phyloP scores from a whole-genome alignment of 2,329 filamentous ascomycete genomes.

The Ceratocystis lukuohia region DNA sequence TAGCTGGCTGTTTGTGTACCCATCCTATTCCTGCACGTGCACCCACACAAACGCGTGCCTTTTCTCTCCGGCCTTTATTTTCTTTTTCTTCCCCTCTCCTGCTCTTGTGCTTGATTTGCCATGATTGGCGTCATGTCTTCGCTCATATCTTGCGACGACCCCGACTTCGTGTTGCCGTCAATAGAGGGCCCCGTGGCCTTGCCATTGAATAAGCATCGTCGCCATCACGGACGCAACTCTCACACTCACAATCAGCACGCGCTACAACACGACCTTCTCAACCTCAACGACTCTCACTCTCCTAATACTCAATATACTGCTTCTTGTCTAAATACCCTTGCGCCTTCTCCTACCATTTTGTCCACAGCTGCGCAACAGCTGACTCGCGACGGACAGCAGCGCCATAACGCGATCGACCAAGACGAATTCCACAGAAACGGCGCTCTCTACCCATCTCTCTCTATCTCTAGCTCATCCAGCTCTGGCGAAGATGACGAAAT shows the following conservation, averaged over 20 bases:
- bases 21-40: conserved; percentile 1
- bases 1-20: no score
- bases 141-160: conserved; percentile 9
- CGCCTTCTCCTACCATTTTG: no score
- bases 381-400: no score
- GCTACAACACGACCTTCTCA: neutral
- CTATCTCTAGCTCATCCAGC: neutral
- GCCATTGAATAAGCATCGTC: neutral
- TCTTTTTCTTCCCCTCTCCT: neutral
- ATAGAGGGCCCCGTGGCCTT: conserved; percentile 8
- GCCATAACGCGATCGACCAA: neutral
- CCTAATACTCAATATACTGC: neutral
- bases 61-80: neutral
- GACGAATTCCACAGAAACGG: neutral
- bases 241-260: neutral
- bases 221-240: neutral
- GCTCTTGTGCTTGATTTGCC: neutral
- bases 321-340: no score
- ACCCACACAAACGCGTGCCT: neutral
- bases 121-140: conserved; percentile 12
- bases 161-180: conserved; percentile 12
- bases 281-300: neutral
- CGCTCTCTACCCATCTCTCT: neutral
- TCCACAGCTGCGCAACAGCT: no score
- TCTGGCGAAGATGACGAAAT: conserved; percentile 12